A percentile compares a stretch with the other conserved stretches of the same genome.
These are phyloP conservation scores for Collybia nuda DNA, from an alignment of 768 basidiomycete species.

Conservation along the genomic window DNA sequence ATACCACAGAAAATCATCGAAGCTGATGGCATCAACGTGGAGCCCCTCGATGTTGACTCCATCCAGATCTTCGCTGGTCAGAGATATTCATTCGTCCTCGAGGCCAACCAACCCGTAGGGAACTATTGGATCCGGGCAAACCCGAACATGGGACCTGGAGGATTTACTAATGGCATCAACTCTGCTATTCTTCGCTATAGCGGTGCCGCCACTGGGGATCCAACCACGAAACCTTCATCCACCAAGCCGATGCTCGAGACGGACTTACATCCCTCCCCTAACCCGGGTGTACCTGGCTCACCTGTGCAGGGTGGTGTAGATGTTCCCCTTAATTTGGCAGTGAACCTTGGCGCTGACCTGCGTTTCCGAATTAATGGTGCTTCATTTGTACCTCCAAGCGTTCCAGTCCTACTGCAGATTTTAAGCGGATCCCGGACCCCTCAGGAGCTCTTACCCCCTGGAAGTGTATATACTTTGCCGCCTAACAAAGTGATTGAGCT, in stretches of 20 bases:
- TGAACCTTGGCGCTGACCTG: conserved; percentile 14
- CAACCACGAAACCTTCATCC: conserved; percentile 22
- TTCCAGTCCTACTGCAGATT: conserved; percentile 59
- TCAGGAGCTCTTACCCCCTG: conserved; percentile 43
- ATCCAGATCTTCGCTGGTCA: conserved; percentile 41
- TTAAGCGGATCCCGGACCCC: conserved; percentile 51
- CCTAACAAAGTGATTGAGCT: conserved; percentile 44
- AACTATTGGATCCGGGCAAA: conserved; percentile 41
- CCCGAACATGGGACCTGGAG: conserved; percentile 20
- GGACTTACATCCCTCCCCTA: conserved; percentile 9
- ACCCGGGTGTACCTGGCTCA: conserved; percentile 10
- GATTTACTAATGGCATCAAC: conserved; percentile 41
- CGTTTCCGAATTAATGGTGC: conserved; percentile 30
- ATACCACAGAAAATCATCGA: conserved; percentile 36
- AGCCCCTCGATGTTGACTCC: conserved; percentile 34
- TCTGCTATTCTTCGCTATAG: conserved; percentile 53
- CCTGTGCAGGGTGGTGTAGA: conserved; percentile 20
- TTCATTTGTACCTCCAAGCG: conserved; percentile 33
- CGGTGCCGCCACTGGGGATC: conserved; percentile 15
- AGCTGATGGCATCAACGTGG: conserved; percentile 31
- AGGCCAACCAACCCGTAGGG: conserved; percentile 32
- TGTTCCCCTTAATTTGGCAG: conserved; percentile 16
- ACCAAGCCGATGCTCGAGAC: conserved; percentile 28
- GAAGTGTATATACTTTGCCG: conserved; percentile 45
- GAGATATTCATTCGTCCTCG: conserved; percentile 34